These are phyloP conservation scores for Urtica urens DNA, from an alignment of 306 rosid species.

Conservation along the genomic window DNA sequence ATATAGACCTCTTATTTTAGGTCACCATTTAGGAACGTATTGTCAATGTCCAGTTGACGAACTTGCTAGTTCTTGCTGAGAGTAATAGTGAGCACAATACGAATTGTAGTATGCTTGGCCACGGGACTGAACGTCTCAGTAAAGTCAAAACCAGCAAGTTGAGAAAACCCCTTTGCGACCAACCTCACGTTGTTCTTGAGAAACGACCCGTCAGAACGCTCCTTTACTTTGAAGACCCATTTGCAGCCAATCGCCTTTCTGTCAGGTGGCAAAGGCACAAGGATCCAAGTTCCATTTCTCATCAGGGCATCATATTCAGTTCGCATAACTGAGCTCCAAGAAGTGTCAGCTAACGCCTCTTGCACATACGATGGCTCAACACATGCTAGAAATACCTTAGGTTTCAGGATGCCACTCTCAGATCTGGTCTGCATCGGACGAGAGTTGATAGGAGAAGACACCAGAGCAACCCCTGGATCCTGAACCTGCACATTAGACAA, in stretches of 20 bases:
- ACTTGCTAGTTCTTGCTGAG: not conserved
- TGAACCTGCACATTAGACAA: not conserved
- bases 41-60: not conserved
- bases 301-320: not conserved
- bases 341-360: not conserved
- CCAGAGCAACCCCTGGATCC: not conserved
- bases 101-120: not conserved
- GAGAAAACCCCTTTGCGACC: not conserved
- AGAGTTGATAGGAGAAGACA: not conserved
- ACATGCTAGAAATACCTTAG: not conserved
- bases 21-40: not conserved
- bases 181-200: not conserved
- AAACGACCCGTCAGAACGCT: not conserved
- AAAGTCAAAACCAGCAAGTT: not conserved
- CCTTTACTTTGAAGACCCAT: not conserved
- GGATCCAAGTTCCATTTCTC: not conserved
- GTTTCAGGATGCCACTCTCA: not conserved
- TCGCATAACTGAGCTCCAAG: not conserved
- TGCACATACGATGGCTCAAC: not conserved
- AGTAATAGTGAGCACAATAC: not conserved
- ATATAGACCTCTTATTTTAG: not conserved
- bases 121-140: not conserved
- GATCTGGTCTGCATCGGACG: not conserved
- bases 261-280: not conserved
- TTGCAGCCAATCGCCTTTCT: not conserved